Evolutionary conservation across 2,329 filamentous ascomycete species (phyloP).

Genomic region (Penicillium sp.): DNA sequence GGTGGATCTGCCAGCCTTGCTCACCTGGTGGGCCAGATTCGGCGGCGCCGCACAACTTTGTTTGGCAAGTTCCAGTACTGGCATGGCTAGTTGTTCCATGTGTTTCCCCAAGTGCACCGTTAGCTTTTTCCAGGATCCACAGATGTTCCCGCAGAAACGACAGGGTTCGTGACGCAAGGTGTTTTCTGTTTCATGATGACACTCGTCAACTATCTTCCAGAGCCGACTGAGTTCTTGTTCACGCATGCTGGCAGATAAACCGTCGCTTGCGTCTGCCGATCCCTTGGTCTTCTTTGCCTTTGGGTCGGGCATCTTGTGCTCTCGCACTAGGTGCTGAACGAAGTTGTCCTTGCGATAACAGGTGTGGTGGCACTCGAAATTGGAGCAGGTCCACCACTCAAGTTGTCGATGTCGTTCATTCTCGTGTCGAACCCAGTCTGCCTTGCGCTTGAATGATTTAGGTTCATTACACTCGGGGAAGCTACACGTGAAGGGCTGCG

Average conservation of each 20-base stretch:
- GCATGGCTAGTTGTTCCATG: conserved; percentile 88
- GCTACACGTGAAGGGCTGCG: conserved; percentile 90
- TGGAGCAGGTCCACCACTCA: conserved; percentile 86
- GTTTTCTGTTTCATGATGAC: conserved; percentile 66
- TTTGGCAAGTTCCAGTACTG: conserved; percentile 60
- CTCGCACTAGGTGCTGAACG: conserved; percentile 83
- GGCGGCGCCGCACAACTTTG: conserved; percentile 38
- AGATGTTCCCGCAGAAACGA: conserved; percentile 78
- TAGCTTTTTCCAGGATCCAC: conserved; percentile 85
- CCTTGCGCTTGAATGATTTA: conserved; percentile 92
- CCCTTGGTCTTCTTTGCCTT: conserved; percentile 71
- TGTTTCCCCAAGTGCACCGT: conserved; percentile 92
- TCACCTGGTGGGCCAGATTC: conserved; percentile 9
- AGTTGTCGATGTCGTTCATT: conserved; percentile 87
- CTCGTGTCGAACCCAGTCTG: conserved; percentile 92
- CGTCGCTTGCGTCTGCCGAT: conserved; percentile 33
- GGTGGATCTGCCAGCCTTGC: background rate
- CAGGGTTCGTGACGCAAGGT: conserved; percentile 75
- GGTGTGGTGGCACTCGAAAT: conserved; percentile 74
- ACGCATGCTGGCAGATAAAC: conserved; percentile 25
- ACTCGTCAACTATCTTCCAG: conserved; percentile 74
- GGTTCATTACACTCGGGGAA: conserved; percentile 78
- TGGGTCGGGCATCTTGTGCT: conserved; percentile 83
- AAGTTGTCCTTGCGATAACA: conserved; percentile 93
- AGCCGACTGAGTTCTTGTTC: conserved; percentile 58